Evolutionary conservation across 371 early-diverging fungal species (phyloP).

Genomic region (Nematocida sp.): DNA sequence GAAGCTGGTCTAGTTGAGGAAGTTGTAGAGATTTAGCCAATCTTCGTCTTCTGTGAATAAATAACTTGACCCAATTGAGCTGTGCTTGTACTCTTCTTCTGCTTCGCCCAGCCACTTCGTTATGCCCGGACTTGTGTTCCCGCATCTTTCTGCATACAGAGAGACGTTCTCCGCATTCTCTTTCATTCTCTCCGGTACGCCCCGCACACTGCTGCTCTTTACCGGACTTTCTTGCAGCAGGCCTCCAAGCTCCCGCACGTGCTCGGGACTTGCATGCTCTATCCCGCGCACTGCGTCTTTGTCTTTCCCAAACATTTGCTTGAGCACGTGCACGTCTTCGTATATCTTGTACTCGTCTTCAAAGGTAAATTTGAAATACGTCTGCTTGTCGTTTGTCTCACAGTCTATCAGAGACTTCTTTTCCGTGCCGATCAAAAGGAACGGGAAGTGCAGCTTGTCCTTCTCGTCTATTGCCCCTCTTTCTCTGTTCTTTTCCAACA

Average conservation of each 20-base stretch:
- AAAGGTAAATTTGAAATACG: constrained; percentile 48
- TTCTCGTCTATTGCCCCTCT: constrained; percentile 18
- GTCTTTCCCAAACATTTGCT: constrained; percentile 16
- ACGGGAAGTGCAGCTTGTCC: constrained; percentile 43
- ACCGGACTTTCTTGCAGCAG: no score
- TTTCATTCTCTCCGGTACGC: no score
- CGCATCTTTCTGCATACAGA: no score
- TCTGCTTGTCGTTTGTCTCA: constrained; percentile 47
- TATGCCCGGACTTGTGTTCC: no score
- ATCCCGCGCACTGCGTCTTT: not conserved
- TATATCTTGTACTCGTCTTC: constrained; percentile 32
- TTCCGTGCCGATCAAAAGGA: constrained; percentile 38
- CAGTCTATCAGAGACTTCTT: constrained; percentile 43
- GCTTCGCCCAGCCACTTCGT: not conserved
- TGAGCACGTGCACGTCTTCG: constrained; percentile 47
- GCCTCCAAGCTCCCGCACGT: no score
- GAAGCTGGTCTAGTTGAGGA: constrained; percentile 17
- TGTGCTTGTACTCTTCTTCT: not conserved
- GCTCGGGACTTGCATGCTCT: not conserved
- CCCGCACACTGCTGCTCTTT: no score
- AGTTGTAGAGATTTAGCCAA: constrained; percentile 49
- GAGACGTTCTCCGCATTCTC: not conserved
- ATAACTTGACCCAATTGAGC: constrained; percentile 19
- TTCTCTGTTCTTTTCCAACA: constrained; percentile 25
- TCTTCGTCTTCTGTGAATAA: constrained; percentile 48